These are phyloP conservation scores for Myochromella boudieri DNA, from an alignment of 768 basidiomycete genomes.

Conservation along the genomic window DNA sequence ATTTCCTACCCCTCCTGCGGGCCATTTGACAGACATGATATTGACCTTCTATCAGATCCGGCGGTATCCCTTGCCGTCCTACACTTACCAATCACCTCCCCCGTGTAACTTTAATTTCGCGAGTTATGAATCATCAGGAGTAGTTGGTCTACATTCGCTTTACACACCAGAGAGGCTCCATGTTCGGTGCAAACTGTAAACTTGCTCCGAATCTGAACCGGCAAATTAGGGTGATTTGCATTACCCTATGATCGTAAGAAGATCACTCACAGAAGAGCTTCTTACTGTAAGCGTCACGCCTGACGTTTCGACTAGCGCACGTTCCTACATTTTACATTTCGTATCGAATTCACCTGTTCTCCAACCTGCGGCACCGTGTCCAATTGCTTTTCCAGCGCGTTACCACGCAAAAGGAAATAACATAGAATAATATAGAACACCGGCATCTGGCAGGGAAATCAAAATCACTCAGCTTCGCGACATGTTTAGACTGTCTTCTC, in stretches of 20 bases:
- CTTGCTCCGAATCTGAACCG: not conserved
- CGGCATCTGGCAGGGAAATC: too few species aligned
- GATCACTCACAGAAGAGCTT: too few species aligned
- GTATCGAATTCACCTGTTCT: not conserved
- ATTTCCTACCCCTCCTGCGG: not conserved
- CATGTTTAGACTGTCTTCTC: not conserved
- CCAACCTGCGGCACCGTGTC: not conserved
- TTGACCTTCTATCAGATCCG: slow-evolving; percentile 14
- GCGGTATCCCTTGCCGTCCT: slow-evolving; percentile 10
- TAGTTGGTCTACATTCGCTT: not conserved
- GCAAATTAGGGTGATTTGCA: not conserved
- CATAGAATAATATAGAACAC: not conserved
- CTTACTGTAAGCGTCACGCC: not conserved
- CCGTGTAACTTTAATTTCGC: not conserved
- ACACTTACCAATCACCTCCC: not conserved
- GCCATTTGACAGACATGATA: not conserved
- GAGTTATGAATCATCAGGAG: not conserved
- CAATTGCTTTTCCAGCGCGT: not conserved
- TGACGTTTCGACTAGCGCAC: not conserved
- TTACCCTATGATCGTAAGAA: not conserved
- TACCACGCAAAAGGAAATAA: not conserved
- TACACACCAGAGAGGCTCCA: not conserved
- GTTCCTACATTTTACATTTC: not conserved
- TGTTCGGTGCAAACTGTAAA: not conserved
- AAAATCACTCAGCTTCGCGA: slow-evolving; percentile 1